Evolutionary conservation across 306 rosid species (phyloP).

Genomic region (Senna tora): DNA sequence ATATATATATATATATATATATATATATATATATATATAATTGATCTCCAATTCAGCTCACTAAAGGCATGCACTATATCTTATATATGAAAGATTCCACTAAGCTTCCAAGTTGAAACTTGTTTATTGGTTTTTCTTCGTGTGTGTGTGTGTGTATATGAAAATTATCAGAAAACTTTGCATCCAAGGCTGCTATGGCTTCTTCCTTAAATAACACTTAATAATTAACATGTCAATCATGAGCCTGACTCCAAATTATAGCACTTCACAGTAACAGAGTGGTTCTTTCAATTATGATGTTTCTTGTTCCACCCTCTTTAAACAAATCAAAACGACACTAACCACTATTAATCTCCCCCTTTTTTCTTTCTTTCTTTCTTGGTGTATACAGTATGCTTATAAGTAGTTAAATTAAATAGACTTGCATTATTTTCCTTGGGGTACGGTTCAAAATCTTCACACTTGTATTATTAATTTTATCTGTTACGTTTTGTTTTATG

Average conservation of each 20-base stretch:
- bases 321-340: neutral
- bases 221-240: neutral
- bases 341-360: neutral
- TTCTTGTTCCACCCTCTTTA: neutral
- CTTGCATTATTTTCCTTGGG: neutral
- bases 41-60: too few relatives aligned
- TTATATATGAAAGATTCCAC: neutral
- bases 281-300: neutral
- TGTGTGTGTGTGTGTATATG: neutral
- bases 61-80: too few relatives aligned
- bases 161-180: neutral
- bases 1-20: too few relatives aligned
- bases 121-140: neutral
- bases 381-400: neutral
- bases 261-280: neutral
- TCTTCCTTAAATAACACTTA: neutral
- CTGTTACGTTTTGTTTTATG: neutral
- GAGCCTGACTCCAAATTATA: neutral
- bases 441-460: neutral
- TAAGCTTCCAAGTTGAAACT: neutral
- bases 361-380: neutral
- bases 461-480: neutral
- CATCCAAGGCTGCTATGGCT: neutral
- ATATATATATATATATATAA: too few relatives aligned
- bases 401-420: neutral